Evolutionary conservation across 75 land plant genomes (phyloP), one percentile per base, ranked within the genome.

Genomic region (Cunninghamia lanceolata): DNA sequence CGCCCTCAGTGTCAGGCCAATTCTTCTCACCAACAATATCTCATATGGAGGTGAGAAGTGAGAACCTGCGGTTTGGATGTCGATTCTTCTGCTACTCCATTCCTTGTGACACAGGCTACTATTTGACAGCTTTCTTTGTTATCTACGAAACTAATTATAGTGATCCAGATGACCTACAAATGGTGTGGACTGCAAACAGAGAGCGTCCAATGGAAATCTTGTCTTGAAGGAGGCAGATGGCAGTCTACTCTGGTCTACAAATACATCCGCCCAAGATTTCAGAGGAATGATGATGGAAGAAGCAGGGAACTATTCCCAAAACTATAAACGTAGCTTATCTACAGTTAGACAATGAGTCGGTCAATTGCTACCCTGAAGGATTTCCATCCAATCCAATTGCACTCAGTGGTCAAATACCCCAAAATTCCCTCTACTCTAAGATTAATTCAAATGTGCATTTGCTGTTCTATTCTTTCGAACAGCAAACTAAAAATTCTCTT

Each of bases 211-310:
- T 43, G 90, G 90, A 0, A 85, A 90, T 86, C 82, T 90, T 30
- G 84, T 87, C n/a, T 59, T 92, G 36, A 59, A 83, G 13, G 84
- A 89, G 36, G 38, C 84, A 16, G 63, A 84, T 47, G 91, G 92
- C 56, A 2, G 79, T 9, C 15, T 82, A 0, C 89, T 86, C 35
- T 94, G 93, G 91, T 87, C 89, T 17, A 89, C 95, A 8, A 73
- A 76, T 52, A 91, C 93, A 2, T 36, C 85, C 9, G 30, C 86
- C 0, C 82, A 59, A 39, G 82, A 83, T 54, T 90, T 94, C 14
- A 54, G 9, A 17, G 88, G 88, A 11, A 66, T 91, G 28, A 88
- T 70, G 5, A 40, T 93, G 39, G 87, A 83, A 11, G 90, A 90
- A 9, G 0, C 30, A 25, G 92, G 95, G 7, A 92, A 92, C 86